A percentile compares a stretch with the other conserved stretches of the same genome.
These are phyloP conservation scores for Pichia phayaonensis DNA, from an alignment of 805 yeast species.

Conservation along the genomic window DNA sequence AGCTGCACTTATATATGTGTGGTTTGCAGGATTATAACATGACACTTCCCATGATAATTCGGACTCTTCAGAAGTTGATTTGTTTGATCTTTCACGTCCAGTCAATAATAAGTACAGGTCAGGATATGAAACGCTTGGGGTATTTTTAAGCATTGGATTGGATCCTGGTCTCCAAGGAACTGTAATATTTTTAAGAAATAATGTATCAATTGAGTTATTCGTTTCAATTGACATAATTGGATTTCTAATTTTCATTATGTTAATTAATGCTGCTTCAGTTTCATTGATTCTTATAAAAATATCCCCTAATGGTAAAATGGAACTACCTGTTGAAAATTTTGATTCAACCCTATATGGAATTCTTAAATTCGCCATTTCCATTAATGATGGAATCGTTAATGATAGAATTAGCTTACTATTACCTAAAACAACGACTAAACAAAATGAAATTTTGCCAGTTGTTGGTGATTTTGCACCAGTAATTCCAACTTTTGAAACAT, in stretches of 20 bases:
- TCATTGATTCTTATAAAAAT: slow-evolving; percentile 47
- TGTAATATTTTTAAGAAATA: slow-evolving; percentile 61
- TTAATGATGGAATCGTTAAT: slow-evolving; percentile 53
- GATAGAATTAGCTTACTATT: slow-evolving; percentile 20
- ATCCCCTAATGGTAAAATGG: slow-evolving; percentile 40
- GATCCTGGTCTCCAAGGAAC: slow-evolving; percentile 77
- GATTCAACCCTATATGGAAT: slow-evolving; percentile 38
- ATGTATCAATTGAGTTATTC: slow-evolving; percentile 36
- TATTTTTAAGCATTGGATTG: slow-evolving; percentile 80
- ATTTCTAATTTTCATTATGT: slow-evolving; percentile 39
- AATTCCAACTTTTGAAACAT: slow-evolving; percentile 42
- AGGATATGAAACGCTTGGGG: slow-evolving; percentile 47
- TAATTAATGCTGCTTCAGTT: slow-evolving; percentile 46
- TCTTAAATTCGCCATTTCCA: slow-evolving; percentile 45
- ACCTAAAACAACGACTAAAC: slow-evolving; percentile 25
- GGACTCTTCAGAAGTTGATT: slow-evolving; percentile 40
- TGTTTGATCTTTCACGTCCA: slow-evolving; percentile 61
- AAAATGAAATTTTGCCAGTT: slow-evolving; percentile 20
- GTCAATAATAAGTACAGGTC: slow-evolving; percentile 64
- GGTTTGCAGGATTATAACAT: slow-evolving; percentile 30
- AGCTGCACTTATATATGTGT: slow-evolving; percentile 19
- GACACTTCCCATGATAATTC: slow-evolving; percentile 43
- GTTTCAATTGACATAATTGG: slow-evolving; percentile 24
- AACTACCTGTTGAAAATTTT: slow-evolving; percentile 34
- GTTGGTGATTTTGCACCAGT: slow-evolving; percentile 29